Evolutionary conservation across 2,329 filamentous ascomycete species (phyloP), one percentile per base, ranked within the genome.

Genomic region (Fusarium beomiforme): DNA sequence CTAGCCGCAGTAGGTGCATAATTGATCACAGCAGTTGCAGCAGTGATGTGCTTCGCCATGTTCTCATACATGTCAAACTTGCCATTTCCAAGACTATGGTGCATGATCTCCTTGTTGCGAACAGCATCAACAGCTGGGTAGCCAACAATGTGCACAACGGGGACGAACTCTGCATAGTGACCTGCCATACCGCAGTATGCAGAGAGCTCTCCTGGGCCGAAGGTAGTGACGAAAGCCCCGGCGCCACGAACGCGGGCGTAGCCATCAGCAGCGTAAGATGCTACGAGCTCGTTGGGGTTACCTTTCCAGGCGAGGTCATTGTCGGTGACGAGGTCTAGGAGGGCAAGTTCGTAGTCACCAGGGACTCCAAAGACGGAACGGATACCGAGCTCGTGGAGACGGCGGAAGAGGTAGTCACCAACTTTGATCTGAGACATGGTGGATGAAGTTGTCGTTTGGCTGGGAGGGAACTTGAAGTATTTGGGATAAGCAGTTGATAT

Each of bases 371-470:
- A 59, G 23, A 59, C 23, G 21, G 57, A 59, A 5, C 49, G 49
- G 3, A 56, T 56, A 8, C 57, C 37, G 14, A 59, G 47, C 23
- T 42, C 49, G 4, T 59, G 49, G 5, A 59, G 29, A n/a, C 49
- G 57, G n/a, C 21, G 49, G 37, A 59, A 59, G 29, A 59, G 57
- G n/a, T 59, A 59, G 31, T 56, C 57, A 29, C 49, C 49, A 29
- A 59, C 37, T 23, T 59, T 59, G 16, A 43, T 11, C 21, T 29
- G 13, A 26, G 37, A 16, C 55, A 58, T 36, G 8, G 33, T n/a
- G n/a, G 16, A n/a, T 50, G 29, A 19, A 23, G 21, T 4, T 14
- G 21, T 34, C 3, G 12, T 10, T 24, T 50, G 16, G 8, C 9
- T 24, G 11, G 21, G 12, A 23, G 23, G 21, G 8, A 50, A 24